Evolutionary conservation across 1,284 basidiomycete genomes (phyloP).

Genomic region (Puccinia horiana): DNA sequence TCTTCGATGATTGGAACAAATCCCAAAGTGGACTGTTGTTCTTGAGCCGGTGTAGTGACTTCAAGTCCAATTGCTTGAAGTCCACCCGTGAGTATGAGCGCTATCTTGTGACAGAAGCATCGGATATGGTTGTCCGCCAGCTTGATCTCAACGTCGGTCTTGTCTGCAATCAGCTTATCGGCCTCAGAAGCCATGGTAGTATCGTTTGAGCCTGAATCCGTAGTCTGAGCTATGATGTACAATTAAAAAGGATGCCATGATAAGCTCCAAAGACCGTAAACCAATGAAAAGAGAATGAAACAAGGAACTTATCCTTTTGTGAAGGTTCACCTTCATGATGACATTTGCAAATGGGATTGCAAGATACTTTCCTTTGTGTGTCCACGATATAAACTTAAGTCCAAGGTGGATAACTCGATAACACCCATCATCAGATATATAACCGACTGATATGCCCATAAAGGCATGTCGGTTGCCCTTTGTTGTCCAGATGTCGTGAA

Average conservation of each 20-base stretch:
- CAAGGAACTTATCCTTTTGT: not conserved
- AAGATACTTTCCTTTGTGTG: not conserved
- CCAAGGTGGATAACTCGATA: not conserved
- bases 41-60: not conserved
- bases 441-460: not conserved
- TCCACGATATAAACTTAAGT: not conserved
- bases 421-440: not conserved
- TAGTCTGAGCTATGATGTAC: not conserved
- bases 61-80: not conserved
- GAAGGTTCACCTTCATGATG: not conserved
- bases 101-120: constrained; percentile 7
- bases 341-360: not conserved
- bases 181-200: not conserved
- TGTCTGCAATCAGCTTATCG: not conserved
- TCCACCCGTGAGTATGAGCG: not conserved
- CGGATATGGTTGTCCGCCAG: not conserved
- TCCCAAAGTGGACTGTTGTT: too few species aligned
- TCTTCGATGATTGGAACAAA: not conserved
- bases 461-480: not conserved
- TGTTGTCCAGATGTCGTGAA: not conserved
- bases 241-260: too few species aligned
- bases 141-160: not conserved
- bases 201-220: not conserved
- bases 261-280: too few species aligned
- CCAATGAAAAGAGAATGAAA: not conserved